A percentile compares a stretch with the other conserved stretches of the same genome.
phyloP scores from a whole-genome alignment of 192 early-diverging fungal species.

The Podila clonocystis region DNA sequence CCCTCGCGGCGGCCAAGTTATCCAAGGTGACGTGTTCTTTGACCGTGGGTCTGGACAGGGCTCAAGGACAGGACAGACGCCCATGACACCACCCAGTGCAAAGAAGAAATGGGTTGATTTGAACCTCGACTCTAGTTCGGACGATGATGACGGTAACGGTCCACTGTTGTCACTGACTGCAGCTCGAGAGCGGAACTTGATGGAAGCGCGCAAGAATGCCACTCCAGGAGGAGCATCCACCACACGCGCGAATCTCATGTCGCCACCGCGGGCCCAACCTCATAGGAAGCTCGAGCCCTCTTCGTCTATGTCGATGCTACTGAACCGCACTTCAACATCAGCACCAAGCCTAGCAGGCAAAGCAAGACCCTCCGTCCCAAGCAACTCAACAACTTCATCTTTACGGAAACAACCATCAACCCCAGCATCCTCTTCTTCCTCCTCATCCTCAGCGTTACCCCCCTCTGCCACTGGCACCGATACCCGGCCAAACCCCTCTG shows the following conservation, averaged over 20 bases:
- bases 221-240: not conserved
- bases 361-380: not conserved
- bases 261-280: not conserved
- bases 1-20: not conserved
- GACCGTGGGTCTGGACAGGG: not conserved
- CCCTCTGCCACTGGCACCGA: not conserved
- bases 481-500: not conserved
- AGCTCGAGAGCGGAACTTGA: not conserved
- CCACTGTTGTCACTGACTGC: not conserved
- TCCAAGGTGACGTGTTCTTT: conserved; percentile 1
- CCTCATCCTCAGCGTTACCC: not conserved
- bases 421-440: not conserved
- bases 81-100: not conserved
- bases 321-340: not conserved
- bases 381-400: not conserved
- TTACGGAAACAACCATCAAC: not conserved
- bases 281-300: not conserved
- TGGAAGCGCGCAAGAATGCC: not conserved
- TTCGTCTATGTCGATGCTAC: not conserved
- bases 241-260: not conserved
- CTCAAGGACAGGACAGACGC: not conserved
- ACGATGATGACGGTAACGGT: not conserved
- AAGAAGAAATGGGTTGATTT: not conserved
- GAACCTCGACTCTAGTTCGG: not conserved
- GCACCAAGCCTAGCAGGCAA: not conserved